Conservation (phyloP, 169 alveolate genomes). For the Perkinsus marinus region DNA sequence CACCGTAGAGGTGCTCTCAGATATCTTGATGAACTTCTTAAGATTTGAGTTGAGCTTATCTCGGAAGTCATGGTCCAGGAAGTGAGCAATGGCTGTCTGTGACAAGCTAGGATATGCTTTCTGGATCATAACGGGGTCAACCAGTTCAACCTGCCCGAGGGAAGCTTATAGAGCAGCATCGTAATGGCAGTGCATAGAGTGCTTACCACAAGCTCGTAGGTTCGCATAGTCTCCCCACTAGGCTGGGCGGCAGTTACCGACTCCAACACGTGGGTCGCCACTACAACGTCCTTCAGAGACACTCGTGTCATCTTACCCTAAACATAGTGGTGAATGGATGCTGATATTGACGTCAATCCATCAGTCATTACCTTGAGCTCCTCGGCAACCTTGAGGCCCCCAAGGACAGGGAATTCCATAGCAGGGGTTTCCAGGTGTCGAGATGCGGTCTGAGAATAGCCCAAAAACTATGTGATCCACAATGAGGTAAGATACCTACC, state of each 20-base stretch:
- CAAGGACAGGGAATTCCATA: conserved; percentile 40
- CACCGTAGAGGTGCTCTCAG: neutral
- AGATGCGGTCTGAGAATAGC: neutral
- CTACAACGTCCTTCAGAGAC: neutral
- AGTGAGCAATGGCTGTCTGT: neutral
- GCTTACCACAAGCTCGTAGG: neutral
- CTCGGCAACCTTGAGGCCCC: conserved; percentile 19
- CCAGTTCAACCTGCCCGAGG: neutral
- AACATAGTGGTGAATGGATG: neutral
- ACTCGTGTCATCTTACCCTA: neutral
- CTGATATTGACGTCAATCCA: too few species aligned
- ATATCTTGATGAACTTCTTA: neutral
- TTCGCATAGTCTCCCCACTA: neutral
- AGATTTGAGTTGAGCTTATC: neutral
- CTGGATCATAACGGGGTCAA: neutral
- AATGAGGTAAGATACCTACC: too few species aligned
- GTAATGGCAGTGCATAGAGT: too few species aligned
- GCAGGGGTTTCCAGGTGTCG: conserved; percentile 26
- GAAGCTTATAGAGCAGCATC: too few species aligned
- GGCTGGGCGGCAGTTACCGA: neutral
- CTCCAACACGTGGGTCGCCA: neutral
- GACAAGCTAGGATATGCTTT: neutral
- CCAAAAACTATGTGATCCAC: too few species aligned
- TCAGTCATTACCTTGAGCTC: conserved; percentile 54
- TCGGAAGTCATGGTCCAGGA: neutral